phyloP scores from a whole-genome alignment of 345 rosid genomes.

The Eucalyptus curtisii region DNA sequence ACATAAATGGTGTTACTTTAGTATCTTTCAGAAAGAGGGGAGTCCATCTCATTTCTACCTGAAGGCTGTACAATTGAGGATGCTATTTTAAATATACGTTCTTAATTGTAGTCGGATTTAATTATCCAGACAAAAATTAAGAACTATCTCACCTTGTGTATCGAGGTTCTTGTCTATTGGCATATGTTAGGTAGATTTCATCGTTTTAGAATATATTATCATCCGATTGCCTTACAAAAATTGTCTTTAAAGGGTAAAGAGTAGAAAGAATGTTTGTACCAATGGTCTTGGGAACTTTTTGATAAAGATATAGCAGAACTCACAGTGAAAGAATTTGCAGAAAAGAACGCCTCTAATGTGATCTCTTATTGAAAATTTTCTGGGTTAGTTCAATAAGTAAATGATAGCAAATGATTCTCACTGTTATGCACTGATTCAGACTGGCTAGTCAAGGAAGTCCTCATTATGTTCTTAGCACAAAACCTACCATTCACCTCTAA shows the following conservation, averaged over 20 bases:
- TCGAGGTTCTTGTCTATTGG: neutral
- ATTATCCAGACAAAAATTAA: neutral
- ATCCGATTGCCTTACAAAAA: neutral
- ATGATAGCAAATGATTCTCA: neutral
- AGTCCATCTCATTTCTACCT: neutral
- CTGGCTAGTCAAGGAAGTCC: neutral
- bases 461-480: neutral
- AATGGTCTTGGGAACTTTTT: neutral
- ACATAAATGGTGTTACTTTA: neutral
- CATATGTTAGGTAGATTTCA: neutral
- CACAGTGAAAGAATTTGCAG: neutral
- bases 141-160: neutral
- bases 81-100: neutral
- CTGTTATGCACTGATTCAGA: neutral
- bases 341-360: neutral
- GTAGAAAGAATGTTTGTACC: neutral
- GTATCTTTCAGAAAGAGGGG: neutral
- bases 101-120: neutral
- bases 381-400: neutral
- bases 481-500: neutral
- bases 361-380: neutral
- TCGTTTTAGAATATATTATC: neutral
- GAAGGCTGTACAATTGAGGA: neutral
- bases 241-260: neutral
- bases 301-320: neutral